phyloP scores from a whole-genome alignment of 371 early-diverging fungal genomes.

The Actinomortierella ambigua region DNA sequence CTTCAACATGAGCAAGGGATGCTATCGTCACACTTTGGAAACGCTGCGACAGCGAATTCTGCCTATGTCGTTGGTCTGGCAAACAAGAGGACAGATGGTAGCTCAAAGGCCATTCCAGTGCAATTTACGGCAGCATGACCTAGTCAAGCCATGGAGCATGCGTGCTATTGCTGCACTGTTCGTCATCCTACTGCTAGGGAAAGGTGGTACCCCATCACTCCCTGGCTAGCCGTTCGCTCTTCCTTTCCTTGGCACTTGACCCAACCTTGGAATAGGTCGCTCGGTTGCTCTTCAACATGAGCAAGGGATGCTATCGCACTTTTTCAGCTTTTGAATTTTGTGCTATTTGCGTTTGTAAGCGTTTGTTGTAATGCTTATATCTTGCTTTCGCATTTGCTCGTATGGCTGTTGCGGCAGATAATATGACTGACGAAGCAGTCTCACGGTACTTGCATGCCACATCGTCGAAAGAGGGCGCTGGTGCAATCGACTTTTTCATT shows the following conservation, averaged over 20 bases:
- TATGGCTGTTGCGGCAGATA: conserved; percentile 5
- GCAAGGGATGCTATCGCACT: conserved; percentile 25
- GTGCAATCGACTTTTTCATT: conserved; percentile 14
- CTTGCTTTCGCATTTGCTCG: too few species aligned
- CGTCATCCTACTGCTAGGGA: conserved; percentile 24
- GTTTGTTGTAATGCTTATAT: too few species aligned
- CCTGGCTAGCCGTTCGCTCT: conserved; percentile 11
- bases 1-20: conserved; percentile 29
- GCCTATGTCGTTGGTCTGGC: conserved; percentile 15
- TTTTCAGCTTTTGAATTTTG: conserved; percentile 14
- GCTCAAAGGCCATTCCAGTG: conserved; percentile 15
- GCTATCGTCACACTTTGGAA: too few species aligned
- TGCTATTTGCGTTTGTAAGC: too few species aligned
- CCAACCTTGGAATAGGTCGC: conserved; percentile 15
- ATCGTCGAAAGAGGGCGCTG: conserved; percentile 9
- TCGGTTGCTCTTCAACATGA: conserved; percentile 28
- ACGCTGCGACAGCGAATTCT: too few species aligned
- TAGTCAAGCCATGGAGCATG: conserved; percentile 24
- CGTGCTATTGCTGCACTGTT: conserved; percentile 20
- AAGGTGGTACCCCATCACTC: conserved; percentile 6
- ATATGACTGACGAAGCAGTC: conserved; percentile 14
- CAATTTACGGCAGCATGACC: conserved; percentile 27
- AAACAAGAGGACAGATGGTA: conserved; percentile 12
- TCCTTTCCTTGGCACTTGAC: conserved; percentile 24
- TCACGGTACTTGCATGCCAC: conserved; percentile 6